Conservation (phyloP, 805 yeast species). For the Spathaspora boniae region DNA sequence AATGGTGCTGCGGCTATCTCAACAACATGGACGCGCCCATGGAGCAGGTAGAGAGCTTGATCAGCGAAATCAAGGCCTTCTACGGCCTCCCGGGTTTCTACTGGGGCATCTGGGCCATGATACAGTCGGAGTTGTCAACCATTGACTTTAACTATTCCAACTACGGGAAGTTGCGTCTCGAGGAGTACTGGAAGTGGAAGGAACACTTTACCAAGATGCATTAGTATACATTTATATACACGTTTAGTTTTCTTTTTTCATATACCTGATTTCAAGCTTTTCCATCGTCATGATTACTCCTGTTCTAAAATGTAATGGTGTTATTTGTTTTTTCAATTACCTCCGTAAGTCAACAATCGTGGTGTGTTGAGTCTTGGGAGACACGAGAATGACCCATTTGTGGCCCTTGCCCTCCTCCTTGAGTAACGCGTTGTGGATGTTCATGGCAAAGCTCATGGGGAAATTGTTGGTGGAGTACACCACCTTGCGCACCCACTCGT, state of each 20-base stretch:
- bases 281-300: background rate
- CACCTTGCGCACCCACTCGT: constrained; percentile 81
- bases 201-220: constrained; percentile 10
- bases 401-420: constrained; percentile 73
- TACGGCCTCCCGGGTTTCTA: constrained; percentile 82
- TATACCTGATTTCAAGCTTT: background rate
- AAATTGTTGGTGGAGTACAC: constrained; percentile 73
- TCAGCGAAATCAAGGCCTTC: constrained; percentile 54
- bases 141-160: constrained; percentile 69
- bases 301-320: background rate
- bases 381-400: constrained; percentile 71
- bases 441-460: constrained; percentile 76
- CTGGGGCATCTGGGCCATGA: constrained; percentile 84
- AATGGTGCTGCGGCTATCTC: constrained; percentile 61
- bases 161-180: constrained; percentile 56
- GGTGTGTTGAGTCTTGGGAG: constrained; percentile 74
- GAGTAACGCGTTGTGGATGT: constrained; percentile 65
- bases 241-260: background rate
- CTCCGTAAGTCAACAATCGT: constrained; percentile 54
- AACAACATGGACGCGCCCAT: constrained; percentile 24
- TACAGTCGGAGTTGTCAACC: constrained; percentile 63
- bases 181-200: constrained; percentile 74
- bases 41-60: constrained; percentile 39
- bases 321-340: constrained; percentile 16
- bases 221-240: background rate